phyloP scores from a whole-genome alignment of 225 moss, liverwort and hornwort species.

The Bryoerythrophyllum caledonicum region DNA sequence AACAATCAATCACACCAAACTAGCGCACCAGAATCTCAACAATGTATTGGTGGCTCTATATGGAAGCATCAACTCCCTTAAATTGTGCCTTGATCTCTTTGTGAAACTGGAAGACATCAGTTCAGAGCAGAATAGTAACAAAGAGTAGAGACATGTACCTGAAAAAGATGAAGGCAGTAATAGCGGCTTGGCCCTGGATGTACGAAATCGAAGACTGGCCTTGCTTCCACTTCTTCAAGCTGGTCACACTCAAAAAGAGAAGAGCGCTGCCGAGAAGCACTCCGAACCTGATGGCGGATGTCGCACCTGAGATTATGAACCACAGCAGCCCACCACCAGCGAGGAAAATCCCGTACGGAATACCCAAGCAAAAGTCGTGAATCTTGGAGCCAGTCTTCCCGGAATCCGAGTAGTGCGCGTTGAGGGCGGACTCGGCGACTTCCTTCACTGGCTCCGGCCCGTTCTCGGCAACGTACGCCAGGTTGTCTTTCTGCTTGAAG shows the following conservation, averaged over 20 bases:
- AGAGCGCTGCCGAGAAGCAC: slow-evolving; percentile 85
- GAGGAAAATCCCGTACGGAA: slow-evolving; percentile 76
- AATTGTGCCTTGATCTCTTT: neutral
- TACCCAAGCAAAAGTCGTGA: slow-evolving; percentile 96
- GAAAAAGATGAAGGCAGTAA: slow-evolving; percentile 78
- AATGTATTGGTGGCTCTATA: neutral
- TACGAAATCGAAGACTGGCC: slow-evolving; percentile 71
- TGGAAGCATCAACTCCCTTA: neutral
- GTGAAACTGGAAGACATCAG: neutral
- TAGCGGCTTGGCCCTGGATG: slow-evolving; percentile 84
- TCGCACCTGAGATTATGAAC: slow-evolving; percentile 81
- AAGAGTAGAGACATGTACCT: slow-evolving; percentile 25
- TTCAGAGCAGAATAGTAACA: slow-evolving; percentile 12
- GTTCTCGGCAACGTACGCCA: slow-evolving; percentile 77
- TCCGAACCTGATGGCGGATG: slow-evolving; percentile 85
- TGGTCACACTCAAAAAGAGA: slow-evolving; percentile 76
- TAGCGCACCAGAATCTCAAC: neutral
- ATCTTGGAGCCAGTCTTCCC: slow-evolving; percentile 73
- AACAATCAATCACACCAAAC: slow-evolving; percentile 10
- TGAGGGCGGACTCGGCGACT: slow-evolving; percentile 77
- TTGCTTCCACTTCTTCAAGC: slow-evolving; percentile 92
- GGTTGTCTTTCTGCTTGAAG: slow-evolving; percentile 69
- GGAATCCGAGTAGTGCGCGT: slow-evolving; percentile 77
- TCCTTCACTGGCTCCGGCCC: slow-evolving; percentile 92
- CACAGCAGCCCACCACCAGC: slow-evolving; percentile 74